These are phyloP conservation scores for Emydomyces testavorans DNA, from an alignment of 2,329 filamentous ascomycete genomes.

Conservation along the genomic window DNA sequence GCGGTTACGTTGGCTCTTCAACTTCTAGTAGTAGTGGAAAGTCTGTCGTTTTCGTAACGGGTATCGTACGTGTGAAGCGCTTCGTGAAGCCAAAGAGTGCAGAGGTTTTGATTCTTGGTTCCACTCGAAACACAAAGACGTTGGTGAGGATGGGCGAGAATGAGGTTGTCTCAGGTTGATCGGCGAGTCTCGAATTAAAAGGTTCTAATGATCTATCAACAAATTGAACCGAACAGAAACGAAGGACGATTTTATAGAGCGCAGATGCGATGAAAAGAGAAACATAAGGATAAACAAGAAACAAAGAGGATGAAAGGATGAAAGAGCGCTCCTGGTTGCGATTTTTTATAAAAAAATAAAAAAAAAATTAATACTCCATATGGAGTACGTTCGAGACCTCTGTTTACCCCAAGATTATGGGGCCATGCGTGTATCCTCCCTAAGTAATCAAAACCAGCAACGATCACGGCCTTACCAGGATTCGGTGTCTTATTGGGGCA, in stretches of 20 bases:
- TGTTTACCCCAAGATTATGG: not conserved
- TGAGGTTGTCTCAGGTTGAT: too few species aligned
- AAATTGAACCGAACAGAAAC: not conserved
- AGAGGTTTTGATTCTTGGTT: too few species aligned
- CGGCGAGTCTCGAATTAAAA: not conserved
- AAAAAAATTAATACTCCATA: too few species aligned
- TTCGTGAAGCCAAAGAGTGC: too few species aligned
- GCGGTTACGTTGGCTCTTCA: too few species aligned
- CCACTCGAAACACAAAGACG: not conserved
- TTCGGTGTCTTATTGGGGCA: conserved; percentile 1
- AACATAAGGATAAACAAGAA: not conserved
- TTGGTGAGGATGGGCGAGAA: too few species aligned
- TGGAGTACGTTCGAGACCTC: not conserved
- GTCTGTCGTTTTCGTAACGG: too few species aligned
- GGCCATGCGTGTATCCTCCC: not conserved
- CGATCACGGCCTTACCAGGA: not conserved
- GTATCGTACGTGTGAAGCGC: too few species aligned
- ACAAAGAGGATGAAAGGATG: not conserved
- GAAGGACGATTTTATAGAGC: not conserved
- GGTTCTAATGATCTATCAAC: not conserved
- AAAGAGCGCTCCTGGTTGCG: not conserved
- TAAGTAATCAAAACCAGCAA: not conserved
- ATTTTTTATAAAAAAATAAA: too few species aligned
- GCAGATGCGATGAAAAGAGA: not conserved
- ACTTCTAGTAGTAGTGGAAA: too few species aligned